These are phyloP conservation scores for Bonnemaisonia californica DNA, from an alignment of 31 red algal genomes.

Conservation along the genomic window DNA sequence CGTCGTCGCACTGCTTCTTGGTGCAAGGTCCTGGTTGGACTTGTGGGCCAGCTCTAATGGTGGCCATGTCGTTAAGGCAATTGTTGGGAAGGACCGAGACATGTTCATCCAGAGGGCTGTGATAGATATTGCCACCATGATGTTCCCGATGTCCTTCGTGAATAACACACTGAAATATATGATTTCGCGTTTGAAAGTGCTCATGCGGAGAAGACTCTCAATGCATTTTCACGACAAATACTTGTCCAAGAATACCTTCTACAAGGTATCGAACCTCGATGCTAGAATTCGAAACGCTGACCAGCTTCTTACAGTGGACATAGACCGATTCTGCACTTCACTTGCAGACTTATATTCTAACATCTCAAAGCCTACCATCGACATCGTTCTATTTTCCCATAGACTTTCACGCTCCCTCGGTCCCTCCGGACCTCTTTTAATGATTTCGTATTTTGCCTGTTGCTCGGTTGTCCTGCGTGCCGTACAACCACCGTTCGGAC, in stretches of 20 bases:
- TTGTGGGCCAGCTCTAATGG: conserved; percentile 95
- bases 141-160: conserved; percentile 93
- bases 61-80: conserved; percentile 97
- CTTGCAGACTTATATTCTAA: conserved; percentile 94
- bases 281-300: conserved; percentile 92
- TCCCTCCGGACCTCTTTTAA: conserved; percentile 72
- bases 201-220: conserved; percentile 76
- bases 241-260: conserved; percentile 86
- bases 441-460: conserved; percentile 92
- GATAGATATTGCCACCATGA: conserved; percentile 90
- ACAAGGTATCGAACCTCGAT: conserved; percentile 96
- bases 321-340: conserved; percentile 90
- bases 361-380: conserved; percentile 88
- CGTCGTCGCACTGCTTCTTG: conserved; percentile 70
- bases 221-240: conserved; percentile 96
- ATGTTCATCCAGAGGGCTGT: conserved; percentile 81
- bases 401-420: conserved; percentile 79
- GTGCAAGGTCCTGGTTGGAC: conserved; percentile 80
- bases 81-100: conserved; percentile 80
- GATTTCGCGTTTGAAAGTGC: conserved; percentile 80
- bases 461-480: conserved; percentile 83
- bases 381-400: conserved; percentile 85
- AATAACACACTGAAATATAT: conserved; percentile 88
- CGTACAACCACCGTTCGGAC: conserved; percentile 95
- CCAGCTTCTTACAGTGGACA: conserved; percentile 95